Conservation (phyloP, 2,329 filamentous ascomycete genomes). For the Monilinia laxa region DNA sequence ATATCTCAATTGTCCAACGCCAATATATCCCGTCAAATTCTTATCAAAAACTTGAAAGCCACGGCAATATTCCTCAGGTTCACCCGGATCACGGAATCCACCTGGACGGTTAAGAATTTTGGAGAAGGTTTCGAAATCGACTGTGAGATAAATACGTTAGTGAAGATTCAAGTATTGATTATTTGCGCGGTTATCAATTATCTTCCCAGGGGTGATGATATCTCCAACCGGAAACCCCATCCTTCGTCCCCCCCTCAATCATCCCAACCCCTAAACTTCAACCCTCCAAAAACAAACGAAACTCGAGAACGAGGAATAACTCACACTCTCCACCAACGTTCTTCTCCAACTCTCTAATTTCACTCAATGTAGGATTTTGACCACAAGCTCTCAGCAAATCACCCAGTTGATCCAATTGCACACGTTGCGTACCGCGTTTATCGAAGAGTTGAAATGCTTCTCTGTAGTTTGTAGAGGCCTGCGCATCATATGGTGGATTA, state of each 20-base stretch:
- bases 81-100: slow-evolving; percentile 96
- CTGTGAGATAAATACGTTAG: slow-evolving; percentile 48
- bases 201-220: slow-evolving; percentile 11
- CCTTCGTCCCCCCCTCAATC: not conserved
- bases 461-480: slow-evolving; percentile 97
- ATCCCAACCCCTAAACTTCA: not conserved
- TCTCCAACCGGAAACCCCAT: not conserved
- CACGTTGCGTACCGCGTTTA: slow-evolving; percentile 95
- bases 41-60: slow-evolving; percentile 99
- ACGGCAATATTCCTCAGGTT: slow-evolving; percentile 96
- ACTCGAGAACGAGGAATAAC: slow-evolving; percentile 43
- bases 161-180: not conserved
- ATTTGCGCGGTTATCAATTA: not conserved
- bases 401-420: slow-evolving; percentile 80
- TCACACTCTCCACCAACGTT: slow-evolving; percentile 86
- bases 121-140: slow-evolving; percentile 97
- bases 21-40: slow-evolving; percentile 97
- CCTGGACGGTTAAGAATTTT: slow-evolving; percentile 96
- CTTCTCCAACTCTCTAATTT: slow-evolving; percentile 92
- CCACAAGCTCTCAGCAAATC: slow-evolving; percentile 95
- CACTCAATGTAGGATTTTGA: slow-evolving; percentile 92
- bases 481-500: slow-evolving; percentile 42
- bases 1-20: slow-evolving; percentile 96
- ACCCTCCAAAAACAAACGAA: not conserved
- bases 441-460: slow-evolving; percentile 99